Conservation (phyloP, 2,329 filamentous ascomycete species). For the Penicillium sp. region DNA sequence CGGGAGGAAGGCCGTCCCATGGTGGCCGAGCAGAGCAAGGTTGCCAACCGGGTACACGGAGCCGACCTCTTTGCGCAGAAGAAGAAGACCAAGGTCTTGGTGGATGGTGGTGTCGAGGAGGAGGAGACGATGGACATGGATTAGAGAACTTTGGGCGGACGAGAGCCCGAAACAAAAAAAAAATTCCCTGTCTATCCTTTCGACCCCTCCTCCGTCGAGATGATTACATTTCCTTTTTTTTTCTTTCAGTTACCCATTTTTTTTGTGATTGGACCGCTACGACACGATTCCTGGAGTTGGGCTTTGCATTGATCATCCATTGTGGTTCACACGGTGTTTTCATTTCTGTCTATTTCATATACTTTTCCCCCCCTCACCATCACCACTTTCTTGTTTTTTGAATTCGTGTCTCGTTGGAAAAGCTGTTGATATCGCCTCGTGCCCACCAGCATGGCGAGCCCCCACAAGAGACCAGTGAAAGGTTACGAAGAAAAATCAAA, state of each 20-base stretch:
- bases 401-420: slow-evolving; percentile 6
- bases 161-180: no score
- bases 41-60: slow-evolving; percentile 33
- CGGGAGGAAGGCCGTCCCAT: slow-evolving; percentile 46
- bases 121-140: slow-evolving; percentile 44
- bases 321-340: slow-evolving; percentile 19
- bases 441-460: neutral
- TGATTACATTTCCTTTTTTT: slow-evolving; percentile 12
- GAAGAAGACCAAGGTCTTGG: slow-evolving; percentile 41
- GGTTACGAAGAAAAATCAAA: neutral
- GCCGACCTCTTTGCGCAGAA: slow-evolving; percentile 37
- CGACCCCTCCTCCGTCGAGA: neutral
- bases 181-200: no score
- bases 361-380: no score
- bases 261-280: slow-evolving; percentile 20
- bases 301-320: slow-evolving; percentile 17
- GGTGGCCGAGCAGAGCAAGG: slow-evolving; percentile 32
- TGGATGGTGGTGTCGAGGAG: slow-evolving; percentile 38
- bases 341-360: no score
- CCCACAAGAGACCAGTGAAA: slow-evolving; percentile 1
- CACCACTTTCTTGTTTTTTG: no score
- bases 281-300: slow-evolving; percentile 25
- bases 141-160: slow-evolving; percentile 18
- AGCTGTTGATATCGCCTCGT: slow-evolving; percentile 22
- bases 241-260: slow-evolving; percentile 12